A percentile compares a stretch with the other conserved stretches of the same genome.
Evolutionary conservation across 2,329 filamentous ascomycete species (phyloP).

Genomic region (Lasiodiplodia hormozganensis): DNA sequence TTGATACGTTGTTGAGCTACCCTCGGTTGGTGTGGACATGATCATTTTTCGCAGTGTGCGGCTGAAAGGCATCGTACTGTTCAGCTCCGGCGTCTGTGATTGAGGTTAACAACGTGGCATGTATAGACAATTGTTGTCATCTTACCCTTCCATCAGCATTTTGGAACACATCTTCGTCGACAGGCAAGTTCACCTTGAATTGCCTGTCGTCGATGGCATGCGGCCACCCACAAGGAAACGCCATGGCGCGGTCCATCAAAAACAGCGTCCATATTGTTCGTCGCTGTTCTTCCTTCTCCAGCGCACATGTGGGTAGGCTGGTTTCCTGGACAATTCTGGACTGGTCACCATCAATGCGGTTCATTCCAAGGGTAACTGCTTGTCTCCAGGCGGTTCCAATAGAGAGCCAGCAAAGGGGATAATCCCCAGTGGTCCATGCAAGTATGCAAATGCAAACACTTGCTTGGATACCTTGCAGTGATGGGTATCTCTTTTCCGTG

Average conservation of each 20-base stretch:
- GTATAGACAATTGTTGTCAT: background rate
- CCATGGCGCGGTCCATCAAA: constrained; percentile 38
- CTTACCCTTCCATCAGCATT: background rate
- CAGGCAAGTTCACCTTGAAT: constrained; percentile 42
- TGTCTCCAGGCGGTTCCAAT: constrained; percentile 45
- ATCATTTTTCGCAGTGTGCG: constrained; percentile 37
- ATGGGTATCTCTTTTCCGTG: constrained; percentile 33
- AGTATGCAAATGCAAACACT: constrained; percentile 37
- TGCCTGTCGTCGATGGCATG: constrained; percentile 40
- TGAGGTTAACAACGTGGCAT: background rate
- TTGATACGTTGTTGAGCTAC: constrained; percentile 36
- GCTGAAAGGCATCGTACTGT: constrained; percentile 34
- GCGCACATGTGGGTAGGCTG: constrained; percentile 26
- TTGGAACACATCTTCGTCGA: constrained; percentile 34
- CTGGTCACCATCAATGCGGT: constrained; percentile 37
- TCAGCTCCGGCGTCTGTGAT: background rate
- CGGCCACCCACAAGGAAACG: constrained; percentile 41
- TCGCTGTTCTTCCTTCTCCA: constrained; percentile 40
- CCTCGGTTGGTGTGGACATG: constrained; percentile 33
- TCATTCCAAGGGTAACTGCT: constrained; percentile 38
- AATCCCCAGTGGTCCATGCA: constrained; percentile 38
- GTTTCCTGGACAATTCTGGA: background rate
- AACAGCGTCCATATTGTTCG: constrained; percentile 43
- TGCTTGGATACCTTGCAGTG: constrained; percentile 39
- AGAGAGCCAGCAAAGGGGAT: constrained; percentile 39